A percentile compares a stretch with the other conserved stretches of the same genome.
Conservation (phyloP, 805 yeast species). For the Komagataella mondaviorum region DNA sequence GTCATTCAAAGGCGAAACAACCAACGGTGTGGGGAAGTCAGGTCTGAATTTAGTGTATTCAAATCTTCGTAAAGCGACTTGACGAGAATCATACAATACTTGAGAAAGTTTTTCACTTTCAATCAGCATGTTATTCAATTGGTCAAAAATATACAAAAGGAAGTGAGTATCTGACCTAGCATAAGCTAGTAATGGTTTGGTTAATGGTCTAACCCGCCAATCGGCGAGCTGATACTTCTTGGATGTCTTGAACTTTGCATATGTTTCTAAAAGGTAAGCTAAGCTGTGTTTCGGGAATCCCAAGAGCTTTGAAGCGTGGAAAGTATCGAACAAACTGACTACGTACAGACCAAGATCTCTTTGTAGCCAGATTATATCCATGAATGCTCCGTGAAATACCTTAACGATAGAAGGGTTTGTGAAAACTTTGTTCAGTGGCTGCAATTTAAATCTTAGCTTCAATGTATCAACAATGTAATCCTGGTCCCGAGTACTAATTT, state of each 20-base stretch:
- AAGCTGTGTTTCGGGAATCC: constrained; percentile 73
- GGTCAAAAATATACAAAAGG: constrained; percentile 66
- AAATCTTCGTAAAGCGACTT: constrained; percentile 69
- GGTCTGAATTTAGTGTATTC: constrained; percentile 66
- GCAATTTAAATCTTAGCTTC: constrained; percentile 53
- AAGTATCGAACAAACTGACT: constrained; percentile 86
- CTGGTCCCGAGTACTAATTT: constrained; percentile 64
- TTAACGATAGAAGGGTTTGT: constrained; percentile 73
- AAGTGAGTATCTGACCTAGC: constrained; percentile 96
- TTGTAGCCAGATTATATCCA: constrained; percentile 96
- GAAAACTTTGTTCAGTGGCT: constrained; percentile 56
- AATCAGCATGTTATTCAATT: constrained; percentile 49
- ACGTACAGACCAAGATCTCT: constrained; percentile 86
- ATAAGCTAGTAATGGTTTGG: constrained; percentile 62
- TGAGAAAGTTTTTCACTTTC: constrained; percentile 33
- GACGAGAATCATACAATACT: constrained; percentile 64
- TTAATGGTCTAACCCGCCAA: constrained; percentile 86
- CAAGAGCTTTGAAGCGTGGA: constrained; percentile 72
- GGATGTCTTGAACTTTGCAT: constrained; percentile 75
- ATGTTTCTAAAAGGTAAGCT: constrained; percentile 70
- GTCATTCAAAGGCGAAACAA: constrained; percentile 34
- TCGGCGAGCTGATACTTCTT: constrained; percentile 94
- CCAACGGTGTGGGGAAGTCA: constrained; percentile 13
- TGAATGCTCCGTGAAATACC: constrained; percentile 91
- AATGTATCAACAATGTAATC: constrained; percentile 87